These are phyloP conservation scores for Dendrobium officinale DNA, from an alignment of 106 monocot genomes.

Conservation along the genomic window DNA sequence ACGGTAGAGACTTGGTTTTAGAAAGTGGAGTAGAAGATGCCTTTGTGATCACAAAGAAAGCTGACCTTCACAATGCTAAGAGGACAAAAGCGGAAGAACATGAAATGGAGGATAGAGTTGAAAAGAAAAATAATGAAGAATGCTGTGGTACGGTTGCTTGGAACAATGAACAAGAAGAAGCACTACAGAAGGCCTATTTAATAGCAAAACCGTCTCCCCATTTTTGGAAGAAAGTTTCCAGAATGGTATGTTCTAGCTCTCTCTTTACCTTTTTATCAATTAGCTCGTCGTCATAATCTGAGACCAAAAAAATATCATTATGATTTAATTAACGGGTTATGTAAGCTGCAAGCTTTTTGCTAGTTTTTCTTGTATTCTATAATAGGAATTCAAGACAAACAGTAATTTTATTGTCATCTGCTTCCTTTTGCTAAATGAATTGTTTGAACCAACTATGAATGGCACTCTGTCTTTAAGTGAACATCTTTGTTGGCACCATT, in stretches of 20 bases:
- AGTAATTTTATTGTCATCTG: too few species aligned
- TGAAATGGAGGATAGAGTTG: constrained; percentile 1
- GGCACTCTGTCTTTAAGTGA: too few species aligned
- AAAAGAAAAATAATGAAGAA: constrained; percentile 1
- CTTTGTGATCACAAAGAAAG: background rate
- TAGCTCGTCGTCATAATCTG: background rate
- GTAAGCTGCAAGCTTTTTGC: too few species aligned
- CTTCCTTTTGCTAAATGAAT: too few species aligned
- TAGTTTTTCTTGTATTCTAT: too few species aligned
- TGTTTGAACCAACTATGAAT: too few species aligned
- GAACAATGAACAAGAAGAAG: constrained; percentile 48
- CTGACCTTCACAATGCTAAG: background rate
- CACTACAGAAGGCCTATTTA: constrained; percentile 58
- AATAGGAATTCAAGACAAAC: too few species aligned
- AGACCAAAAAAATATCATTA: background rate
- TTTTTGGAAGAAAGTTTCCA: constrained; percentile 92
- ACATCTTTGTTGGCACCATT: too few species aligned
- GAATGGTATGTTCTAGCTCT: constrained; percentile 48
- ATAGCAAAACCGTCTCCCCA: constrained; percentile 65
- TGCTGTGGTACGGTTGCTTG: constrained; percentile 25
- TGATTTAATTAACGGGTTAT: background rate
- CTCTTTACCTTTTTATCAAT: background rate
- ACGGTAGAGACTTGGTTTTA: background rate
- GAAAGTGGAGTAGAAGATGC: background rate
- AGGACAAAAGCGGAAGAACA: constrained; percentile 5